Conservation (phyloP, 306 rosid genomes). For the Lablab purpureus region DNA sequence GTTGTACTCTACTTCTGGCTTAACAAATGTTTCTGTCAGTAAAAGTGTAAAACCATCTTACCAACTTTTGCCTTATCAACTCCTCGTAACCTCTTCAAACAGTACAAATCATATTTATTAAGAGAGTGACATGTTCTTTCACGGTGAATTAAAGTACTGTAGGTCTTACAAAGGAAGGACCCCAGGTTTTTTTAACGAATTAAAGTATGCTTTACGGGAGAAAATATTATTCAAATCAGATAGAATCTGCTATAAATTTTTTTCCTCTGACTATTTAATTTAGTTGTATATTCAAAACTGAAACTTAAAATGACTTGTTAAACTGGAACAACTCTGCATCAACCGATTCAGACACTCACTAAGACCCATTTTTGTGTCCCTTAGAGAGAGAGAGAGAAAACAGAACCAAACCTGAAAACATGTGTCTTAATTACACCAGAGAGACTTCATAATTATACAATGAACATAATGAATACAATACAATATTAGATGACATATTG, state of each 20-base stretch:
- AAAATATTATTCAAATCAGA: no score
- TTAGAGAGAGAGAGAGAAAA: conserved; percentile 10
- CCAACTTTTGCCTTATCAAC: neutral
- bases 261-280: no score
- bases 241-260: no score
- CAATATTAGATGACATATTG: neutral
- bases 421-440: conserved; percentile 3
- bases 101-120: neutral
- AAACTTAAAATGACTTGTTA: no score
- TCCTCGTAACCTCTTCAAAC: neutral
- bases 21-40: conserved; percentile 12
- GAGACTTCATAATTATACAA: neutral
- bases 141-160: neutral
- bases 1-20: neutral
- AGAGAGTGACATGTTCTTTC: neutral
- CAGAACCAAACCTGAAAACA: neutral
- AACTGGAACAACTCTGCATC: no score
- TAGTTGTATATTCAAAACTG: no score
- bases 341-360: no score
- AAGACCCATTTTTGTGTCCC: neutral
- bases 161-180: no score
- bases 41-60: neutral
- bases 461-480: neutral
- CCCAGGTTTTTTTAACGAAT: no score
- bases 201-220: no score